phyloP scores from a whole-genome alignment of 495 filamentous ascomycete species.

The Haplographium delicatum region DNA sequence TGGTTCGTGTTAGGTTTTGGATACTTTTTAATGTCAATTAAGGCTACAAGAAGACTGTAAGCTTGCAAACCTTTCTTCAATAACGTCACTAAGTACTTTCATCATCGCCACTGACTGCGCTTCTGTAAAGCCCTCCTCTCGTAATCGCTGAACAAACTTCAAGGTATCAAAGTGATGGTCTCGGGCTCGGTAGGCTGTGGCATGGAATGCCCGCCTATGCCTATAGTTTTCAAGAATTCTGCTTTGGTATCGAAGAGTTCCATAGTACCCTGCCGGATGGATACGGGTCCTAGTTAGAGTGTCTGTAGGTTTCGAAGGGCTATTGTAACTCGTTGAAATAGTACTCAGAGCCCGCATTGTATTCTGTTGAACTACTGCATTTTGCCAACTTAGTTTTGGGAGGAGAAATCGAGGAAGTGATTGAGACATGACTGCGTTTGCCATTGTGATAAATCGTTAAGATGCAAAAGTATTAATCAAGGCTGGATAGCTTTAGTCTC shows the following conservation, averaged over 20 bases:
- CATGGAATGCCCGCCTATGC: slow-evolving; percentile 56
- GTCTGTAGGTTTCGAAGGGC: slow-evolving; percentile 5
- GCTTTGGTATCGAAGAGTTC: not conserved
- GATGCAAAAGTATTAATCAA: too few species aligned
- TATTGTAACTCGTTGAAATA: slow-evolving; percentile 6
- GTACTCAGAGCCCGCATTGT: slow-evolving; percentile 26
- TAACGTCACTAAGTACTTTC: slow-evolving; percentile 93
- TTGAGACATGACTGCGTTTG: slow-evolving; percentile 24
- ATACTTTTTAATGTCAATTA: slow-evolving; percentile 48
- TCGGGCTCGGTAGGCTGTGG: slow-evolving; percentile 50
- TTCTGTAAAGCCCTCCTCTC: slow-evolving; percentile 90
- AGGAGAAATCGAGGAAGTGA: slow-evolving; percentile 48
- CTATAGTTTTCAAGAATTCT: slow-evolving; percentile 12
- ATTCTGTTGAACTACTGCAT: slow-evolving; percentile 23
- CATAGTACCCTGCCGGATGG: not conserved
- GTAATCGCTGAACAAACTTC: slow-evolving; percentile 88
- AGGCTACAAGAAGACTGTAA: not conserved
- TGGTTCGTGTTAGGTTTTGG: slow-evolving; percentile 94
- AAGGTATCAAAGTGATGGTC: slow-evolving; percentile 99
- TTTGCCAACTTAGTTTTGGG: slow-evolving; percentile 47
- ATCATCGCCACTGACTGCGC: slow-evolving; percentile 95
- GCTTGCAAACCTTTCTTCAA: slow-evolving; percentile 70
- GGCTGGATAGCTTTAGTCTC: too few species aligned
- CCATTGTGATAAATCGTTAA: too few species aligned
- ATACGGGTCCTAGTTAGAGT: not conserved